Evolutionary conservation across 257 asterid species (phyloP).

Genomic region (Leptodermis oblonga): DNA sequence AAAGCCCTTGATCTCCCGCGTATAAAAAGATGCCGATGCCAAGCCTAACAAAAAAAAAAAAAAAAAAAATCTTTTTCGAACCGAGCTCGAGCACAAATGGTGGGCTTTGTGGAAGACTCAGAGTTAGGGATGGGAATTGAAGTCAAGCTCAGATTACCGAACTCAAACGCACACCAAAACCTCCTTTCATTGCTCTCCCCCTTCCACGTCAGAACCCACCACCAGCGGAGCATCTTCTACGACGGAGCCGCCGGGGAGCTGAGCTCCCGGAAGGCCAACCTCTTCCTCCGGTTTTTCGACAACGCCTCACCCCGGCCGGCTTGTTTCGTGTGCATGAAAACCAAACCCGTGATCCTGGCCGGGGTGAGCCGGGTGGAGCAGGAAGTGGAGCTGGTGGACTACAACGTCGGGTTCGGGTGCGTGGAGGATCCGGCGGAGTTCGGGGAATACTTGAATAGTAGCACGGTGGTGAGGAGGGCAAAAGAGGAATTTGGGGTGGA

Average conservation of each 20-base stretch:
- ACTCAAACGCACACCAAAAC: constrained; percentile 49
- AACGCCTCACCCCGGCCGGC: constrained; percentile 39
- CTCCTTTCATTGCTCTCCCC: constrained; percentile 54
- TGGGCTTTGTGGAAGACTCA: too few relatives aligned
- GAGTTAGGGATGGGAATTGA: constrained; percentile 64
- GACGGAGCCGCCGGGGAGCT: constrained; percentile 72
- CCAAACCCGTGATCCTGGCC: constrained; percentile 60
- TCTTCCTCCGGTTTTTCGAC: constrained; percentile 86
- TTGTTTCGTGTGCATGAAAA: constrained; percentile 69
- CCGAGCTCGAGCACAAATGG: background rate
- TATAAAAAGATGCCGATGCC: too few relatives aligned
- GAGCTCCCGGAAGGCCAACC: constrained; percentile 52
- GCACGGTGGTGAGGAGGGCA: constrained; percentile 71
- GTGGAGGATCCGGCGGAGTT: constrained; percentile 47
- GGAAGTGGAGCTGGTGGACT: constrained; percentile 76
- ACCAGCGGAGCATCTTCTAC: constrained; percentile 76
- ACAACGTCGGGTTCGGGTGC: constrained; percentile 48
- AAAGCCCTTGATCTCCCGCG: too few relatives aligned
- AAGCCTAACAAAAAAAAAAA: too few relatives aligned
- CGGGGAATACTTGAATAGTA: constrained; percentile 23
- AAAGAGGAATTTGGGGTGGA: constrained; percentile 59
- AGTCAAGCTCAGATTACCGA: constrained; percentile 73
- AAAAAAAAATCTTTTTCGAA: too few relatives aligned
- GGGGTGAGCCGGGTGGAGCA: constrained; percentile 92
- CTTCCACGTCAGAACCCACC: constrained; percentile 49